These are phyloP conservation scores for Aspergillus pseudoglaucus DNA, from an alignment of 2,329 filamentous ascomycete genomes.

Conservation along the genomic window DNA sequence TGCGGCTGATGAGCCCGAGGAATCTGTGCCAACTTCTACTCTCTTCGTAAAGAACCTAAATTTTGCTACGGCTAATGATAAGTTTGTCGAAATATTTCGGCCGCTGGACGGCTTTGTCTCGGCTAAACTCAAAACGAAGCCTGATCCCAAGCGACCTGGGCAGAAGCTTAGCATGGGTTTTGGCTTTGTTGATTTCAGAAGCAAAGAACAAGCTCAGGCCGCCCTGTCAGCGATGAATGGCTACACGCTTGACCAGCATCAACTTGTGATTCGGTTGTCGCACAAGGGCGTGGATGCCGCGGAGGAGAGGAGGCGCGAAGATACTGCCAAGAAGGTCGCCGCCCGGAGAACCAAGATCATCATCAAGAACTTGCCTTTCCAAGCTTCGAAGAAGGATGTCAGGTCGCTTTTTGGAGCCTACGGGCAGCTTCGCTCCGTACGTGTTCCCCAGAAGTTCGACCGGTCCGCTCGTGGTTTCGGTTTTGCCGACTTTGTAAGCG, in stretches of 20 bases:
- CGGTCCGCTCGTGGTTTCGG: conserved; percentile 84
- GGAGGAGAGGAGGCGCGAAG: conserved; percentile 75
- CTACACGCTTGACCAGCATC: conserved; percentile 77
- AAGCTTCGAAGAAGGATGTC: conserved; percentile 88
- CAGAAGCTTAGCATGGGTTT: conserved; percentile 95
- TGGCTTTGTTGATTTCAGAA: conserved; percentile 84
- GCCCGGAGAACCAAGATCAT: conserved; percentile 82
- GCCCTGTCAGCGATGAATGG: conserved; percentile 84
- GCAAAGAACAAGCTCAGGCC: conserved; percentile 68
- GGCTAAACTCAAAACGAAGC: conserved; percentile 86
- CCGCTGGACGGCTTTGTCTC: conserved; percentile 82
- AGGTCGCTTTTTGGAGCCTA: conserved; percentile 79
- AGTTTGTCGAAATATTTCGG: conserved; percentile 69
- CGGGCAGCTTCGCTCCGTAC: conserved; percentile 84
- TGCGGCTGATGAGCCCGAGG: conserved; percentile 33
- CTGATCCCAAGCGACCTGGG: conserved; percentile 81
- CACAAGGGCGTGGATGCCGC: conserved; percentile 83
- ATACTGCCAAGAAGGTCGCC: conserved; percentile 73
- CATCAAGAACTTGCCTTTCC: conserved; percentile 97
- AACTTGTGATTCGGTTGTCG: conserved; percentile 75
- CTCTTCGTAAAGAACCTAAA: conserved; percentile 92
- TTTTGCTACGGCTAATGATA: conserved; percentile 75
- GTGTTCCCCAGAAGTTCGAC: conserved; percentile 93
- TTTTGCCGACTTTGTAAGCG: conserved; percentile 91
- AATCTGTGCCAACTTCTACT: conserved; percentile 60